A percentile compares a stretch with the other conserved stretches of the same genome.
phyloP scores from a whole-genome alignment of 371 early-diverging fungal species.

The Mortierella sp. region DNA sequence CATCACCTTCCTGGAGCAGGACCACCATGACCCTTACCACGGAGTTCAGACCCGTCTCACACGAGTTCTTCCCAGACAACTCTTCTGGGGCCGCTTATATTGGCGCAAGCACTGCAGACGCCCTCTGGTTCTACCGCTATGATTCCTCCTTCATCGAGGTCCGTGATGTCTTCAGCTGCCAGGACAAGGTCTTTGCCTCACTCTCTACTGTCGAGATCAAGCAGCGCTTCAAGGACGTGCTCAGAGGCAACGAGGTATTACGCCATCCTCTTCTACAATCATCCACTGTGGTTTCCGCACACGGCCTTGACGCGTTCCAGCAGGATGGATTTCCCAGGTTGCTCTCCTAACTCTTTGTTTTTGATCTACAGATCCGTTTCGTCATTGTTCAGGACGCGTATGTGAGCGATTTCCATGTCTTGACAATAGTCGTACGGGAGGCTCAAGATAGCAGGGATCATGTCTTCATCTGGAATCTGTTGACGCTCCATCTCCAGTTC shows the following conservation, averaged over 20 bases:
- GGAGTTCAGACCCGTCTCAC: conserved; percentile 49
- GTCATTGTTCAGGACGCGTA: conserved; percentile 50
- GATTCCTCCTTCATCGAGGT: conserved; percentile 47
- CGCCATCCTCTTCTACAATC: no score
- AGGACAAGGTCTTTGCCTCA: conserved; percentile 48
- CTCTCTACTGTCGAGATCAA: conserved; percentile 38
- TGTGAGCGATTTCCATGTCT: conserved; percentile 38
- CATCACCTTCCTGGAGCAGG: background rate
- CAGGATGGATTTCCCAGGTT: no score
- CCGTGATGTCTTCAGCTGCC: conserved; percentile 48
- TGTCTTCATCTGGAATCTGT: conserved; percentile 49
- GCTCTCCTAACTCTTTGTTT: background rate
- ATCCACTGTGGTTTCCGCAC: background rate
- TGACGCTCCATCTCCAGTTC: conserved; percentile 42
- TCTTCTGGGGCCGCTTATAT: conserved; percentile 48
- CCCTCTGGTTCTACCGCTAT: conserved; percentile 51
- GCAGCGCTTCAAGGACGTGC: conserved; percentile 26
- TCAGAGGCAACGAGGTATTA: conserved; percentile 31
- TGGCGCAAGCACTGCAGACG: conserved; percentile 40
- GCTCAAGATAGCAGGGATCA: conserved; percentile 39
- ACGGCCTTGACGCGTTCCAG: background rate
- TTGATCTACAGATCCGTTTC: conserved; percentile 24
- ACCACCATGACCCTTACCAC: conserved; percentile 35
- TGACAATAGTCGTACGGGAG: conserved; percentile 40
- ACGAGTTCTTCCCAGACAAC: conserved; percentile 43